phyloP scores from a whole-genome alignment of 2,329 filamentous ascomycete genomes.

The Davidsoniella virescens region DNA sequence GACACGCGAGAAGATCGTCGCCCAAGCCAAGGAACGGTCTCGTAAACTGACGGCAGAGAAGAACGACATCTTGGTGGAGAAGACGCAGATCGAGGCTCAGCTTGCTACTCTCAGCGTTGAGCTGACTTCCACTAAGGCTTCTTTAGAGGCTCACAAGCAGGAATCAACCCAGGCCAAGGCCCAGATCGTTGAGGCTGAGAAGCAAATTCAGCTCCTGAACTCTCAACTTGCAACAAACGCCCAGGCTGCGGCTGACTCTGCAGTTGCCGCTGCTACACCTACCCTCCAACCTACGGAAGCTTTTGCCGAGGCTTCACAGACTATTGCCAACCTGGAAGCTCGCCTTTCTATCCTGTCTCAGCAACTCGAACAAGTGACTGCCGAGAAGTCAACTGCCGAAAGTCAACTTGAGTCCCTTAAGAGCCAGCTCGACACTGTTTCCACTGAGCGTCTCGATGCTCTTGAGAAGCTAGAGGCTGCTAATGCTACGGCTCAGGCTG shows the following conservation, averaged over 20 bases:
- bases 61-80: slow-evolving; percentile 34
- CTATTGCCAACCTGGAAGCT: slow-evolving; percentile 2
- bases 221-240: slow-evolving; percentile 18
- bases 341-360: slow-evolving; percentile 26
- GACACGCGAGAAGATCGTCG: slow-evolving; percentile 36
- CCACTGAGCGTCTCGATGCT: slow-evolving; percentile 51
- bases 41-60: slow-evolving; percentile 38
- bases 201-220: slow-evolving; percentile 24
- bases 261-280: slow-evolving; percentile 18
- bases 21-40: slow-evolving; percentile 47
- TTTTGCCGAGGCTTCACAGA: slow-evolving; percentile 3
- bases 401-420: slow-evolving; percentile 17
- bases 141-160: slow-evolving; percentile 19
- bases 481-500: slow-evolving; percentile 48
- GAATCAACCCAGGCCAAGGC: slow-evolving; percentile 25
- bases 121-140: slow-evolving; percentile 32
- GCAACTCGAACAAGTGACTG: slow-evolving; percentile 27
- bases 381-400: slow-evolving; percentile 4
- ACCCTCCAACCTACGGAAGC: not conserved
- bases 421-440: slow-evolving; percentile 49
- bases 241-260: not conserved
- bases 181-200: slow-evolving; percentile 28
- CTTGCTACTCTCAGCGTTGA: slow-evolving; percentile 35
- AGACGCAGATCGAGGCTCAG: slow-evolving; percentile 34
- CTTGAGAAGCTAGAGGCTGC: slow-evolving; percentile 48